A percentile compares a stretch with the other conserved stretches of the same genome.
phyloP scores from a whole-genome alignment of 1,284 basidiomycete species.

The Heterobasidion annosum region DNA sequence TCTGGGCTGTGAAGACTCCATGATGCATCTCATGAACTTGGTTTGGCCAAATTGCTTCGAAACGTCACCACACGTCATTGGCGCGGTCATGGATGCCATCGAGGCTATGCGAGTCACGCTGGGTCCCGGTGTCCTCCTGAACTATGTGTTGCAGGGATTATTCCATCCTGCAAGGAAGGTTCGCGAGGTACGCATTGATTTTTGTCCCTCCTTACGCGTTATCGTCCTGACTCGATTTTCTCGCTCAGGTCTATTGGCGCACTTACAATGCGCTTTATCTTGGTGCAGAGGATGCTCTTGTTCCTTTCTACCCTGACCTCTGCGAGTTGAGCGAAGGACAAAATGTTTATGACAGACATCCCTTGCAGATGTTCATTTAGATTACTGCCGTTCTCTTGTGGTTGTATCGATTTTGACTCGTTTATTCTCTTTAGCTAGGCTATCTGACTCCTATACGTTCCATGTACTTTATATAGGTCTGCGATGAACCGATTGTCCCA shows the following conservation, averaged over 20 bases:
- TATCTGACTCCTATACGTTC: neutral
- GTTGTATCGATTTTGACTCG: neutral
- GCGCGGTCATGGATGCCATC: slow-evolving; percentile 92
- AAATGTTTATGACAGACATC: slow-evolving; percentile 82
- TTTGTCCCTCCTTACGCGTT: neutral
- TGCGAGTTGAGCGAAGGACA: slow-evolving; percentile 81
- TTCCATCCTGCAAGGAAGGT: slow-evolving; percentile 97
- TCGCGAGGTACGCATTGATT: slow-evolving; percentile 57
- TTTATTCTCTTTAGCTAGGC: neutral
- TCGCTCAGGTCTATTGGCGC: slow-evolving; percentile 71
- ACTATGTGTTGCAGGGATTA: slow-evolving; percentile 86
- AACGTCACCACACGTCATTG: slow-evolving; percentile 96
- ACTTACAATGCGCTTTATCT: slow-evolving; percentile 89
- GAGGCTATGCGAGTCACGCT: slow-evolving; percentile 96
- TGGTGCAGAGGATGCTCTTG: slow-evolving; percentile 83
- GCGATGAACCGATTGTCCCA: no score
- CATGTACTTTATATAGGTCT: neutral
- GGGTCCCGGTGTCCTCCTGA: slow-evolving; percentile 88
- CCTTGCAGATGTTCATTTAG: slow-evolving; percentile 76
- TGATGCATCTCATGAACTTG: slow-evolving; percentile 96
- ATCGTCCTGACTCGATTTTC: neutral
- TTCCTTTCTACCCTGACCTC: slow-evolving; percentile 91
- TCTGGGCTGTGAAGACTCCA: slow-evolving; percentile 94
- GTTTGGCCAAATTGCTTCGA: slow-evolving; percentile 99
- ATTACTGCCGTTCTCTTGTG: neutral